phyloP scores from a whole-genome alignment of 2,329 filamentous ascomycete genomes.

The Metarhizium humberi region DNA sequence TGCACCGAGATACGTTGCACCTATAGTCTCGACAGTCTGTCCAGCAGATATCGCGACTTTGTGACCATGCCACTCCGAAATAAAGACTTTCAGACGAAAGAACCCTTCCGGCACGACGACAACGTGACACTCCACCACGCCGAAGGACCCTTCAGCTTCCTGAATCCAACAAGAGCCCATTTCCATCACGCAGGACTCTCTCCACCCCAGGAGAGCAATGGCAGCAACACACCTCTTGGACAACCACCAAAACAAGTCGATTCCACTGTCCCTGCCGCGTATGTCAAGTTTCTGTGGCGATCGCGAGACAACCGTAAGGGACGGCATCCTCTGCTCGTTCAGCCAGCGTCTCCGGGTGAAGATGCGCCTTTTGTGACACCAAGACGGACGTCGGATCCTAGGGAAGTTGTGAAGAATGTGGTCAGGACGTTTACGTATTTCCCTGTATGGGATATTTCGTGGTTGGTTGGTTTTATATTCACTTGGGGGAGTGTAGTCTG shows the following conservation, averaged over 20 bases:
- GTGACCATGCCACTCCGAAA: background rate
- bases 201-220: background rate
- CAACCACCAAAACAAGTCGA: background rate
- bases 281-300: constrained; percentile 27
- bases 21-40: background rate
- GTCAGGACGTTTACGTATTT: constrained; percentile 25
- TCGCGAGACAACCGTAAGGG: constrained; percentile 35
- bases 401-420: constrained; percentile 18
- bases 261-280: constrained; percentile 9
- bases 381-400: constrained; percentile 14
- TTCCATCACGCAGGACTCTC: constrained; percentile 3
- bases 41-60: background rate
- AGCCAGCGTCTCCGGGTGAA: constrained; percentile 13
- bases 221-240: background rate
- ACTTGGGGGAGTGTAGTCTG: constrained; percentile 22
- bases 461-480: constrained; percentile 30
- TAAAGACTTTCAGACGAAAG: constrained; percentile 4
- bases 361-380: constrained; percentile 6
- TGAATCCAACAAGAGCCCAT: constrained; percentile 8
- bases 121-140: constrained; percentile 4
- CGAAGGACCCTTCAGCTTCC: constrained; percentile 6
- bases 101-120: constrained; percentile 5
- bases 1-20: background rate
- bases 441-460: constrained; percentile 33
- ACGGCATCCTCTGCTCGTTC: constrained; percentile 22